phyloP scores from a whole-genome alignment of 805 yeast genomes.

The Yarrowia porcina region DNA sequence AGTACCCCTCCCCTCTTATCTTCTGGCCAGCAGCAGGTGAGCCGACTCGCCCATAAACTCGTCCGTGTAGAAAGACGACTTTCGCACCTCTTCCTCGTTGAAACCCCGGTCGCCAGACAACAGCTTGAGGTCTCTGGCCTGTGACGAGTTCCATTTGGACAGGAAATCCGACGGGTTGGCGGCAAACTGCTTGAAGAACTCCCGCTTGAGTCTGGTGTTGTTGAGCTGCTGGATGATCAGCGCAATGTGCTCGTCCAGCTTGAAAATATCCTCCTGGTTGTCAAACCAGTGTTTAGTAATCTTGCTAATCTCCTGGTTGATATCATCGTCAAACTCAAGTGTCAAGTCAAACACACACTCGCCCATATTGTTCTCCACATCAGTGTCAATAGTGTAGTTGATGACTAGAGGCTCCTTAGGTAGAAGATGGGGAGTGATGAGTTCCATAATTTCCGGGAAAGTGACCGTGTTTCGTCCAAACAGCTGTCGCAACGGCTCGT shows the following conservation, averaged over 20 bases:
- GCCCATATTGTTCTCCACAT: conserved; percentile 69
- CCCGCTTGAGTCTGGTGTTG: conserved; percentile 59
- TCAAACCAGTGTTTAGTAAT: conserved; percentile 43
- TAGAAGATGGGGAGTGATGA: conserved; percentile 59
- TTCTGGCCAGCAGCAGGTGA: conserved; percentile 53
- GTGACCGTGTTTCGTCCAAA: conserved; percentile 53
- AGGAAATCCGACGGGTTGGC: conserved; percentile 76
- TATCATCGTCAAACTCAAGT: conserved; percentile 48
- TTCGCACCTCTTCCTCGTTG: conserved; percentile 83
- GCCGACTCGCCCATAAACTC: conserved; percentile 76
- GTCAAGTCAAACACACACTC: conserved; percentile 75
- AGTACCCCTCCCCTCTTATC: background rate
- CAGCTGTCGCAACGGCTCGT: conserved; percentile 45
- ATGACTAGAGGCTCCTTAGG: conserved; percentile 80
- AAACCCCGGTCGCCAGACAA: conserved; percentile 86
- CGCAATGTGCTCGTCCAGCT: conserved; percentile 46
- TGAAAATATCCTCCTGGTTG: conserved; percentile 43
- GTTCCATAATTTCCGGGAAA: conserved; percentile 69
- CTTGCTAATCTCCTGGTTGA: conserved; percentile 39
- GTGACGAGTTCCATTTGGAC: conserved; percentile 70
- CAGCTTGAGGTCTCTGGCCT: conserved; percentile 79
- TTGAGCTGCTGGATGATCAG: conserved; percentile 51
- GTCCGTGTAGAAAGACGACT: conserved; percentile 76
- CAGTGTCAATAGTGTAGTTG: conserved; percentile 73
- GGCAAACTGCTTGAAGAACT: conserved; percentile 70